Base-by-base conservation (phyloP, 257 asterid genomes). In the Solanum paucissectum region DNA sequence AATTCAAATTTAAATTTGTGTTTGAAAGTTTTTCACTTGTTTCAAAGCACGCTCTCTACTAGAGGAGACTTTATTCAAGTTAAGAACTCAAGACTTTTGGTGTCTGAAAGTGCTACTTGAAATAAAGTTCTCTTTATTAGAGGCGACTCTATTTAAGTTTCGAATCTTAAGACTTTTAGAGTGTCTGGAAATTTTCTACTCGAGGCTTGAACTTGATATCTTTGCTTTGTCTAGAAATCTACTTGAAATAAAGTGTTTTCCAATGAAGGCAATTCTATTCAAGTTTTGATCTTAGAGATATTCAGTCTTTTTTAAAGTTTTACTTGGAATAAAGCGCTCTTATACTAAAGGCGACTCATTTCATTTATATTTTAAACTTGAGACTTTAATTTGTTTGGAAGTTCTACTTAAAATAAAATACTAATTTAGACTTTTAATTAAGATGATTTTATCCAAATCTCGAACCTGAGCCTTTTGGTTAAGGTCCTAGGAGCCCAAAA, bases 341-440 rank as follows among this genome's bases (percentile, higher is more conserved):
- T 25, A 6, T 5, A 25, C 33, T n/a, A 64, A 64, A 18, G 1
- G 4, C 1, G 4, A 25, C 0, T 64, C 13, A 5, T 64, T n/a
- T 25, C 6, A 5, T 64, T n/a, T 1, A 25, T n/a, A 4, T 64
- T 64, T n/a, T 11, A 0, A 25, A 64, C 1, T 25, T 1, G 2
- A 64, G 0, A 64, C 0, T 5, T 29, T 12, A 3, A 1, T 29
- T 0, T 69, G 12, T 27, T 7, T 7, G 1, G 2, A 66, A 27
- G 8, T 66, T 46, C 20, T 13, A 46, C 7, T 46, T 13, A 46
- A 52, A 52, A 52, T 52, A 52, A 52, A 52, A 52, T 1, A 52
- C 0, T 16, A 52, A 0, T 52, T 6, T 52, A 52, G 7, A 16
- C 0, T 0, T 33, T 71, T 4, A 18, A 0, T 73, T 72, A 16